Evolutionary conservation across 805 yeast genomes (phyloP), one percentile per base, ranked within the genome.

Genomic region (Candida koratica): DNA sequence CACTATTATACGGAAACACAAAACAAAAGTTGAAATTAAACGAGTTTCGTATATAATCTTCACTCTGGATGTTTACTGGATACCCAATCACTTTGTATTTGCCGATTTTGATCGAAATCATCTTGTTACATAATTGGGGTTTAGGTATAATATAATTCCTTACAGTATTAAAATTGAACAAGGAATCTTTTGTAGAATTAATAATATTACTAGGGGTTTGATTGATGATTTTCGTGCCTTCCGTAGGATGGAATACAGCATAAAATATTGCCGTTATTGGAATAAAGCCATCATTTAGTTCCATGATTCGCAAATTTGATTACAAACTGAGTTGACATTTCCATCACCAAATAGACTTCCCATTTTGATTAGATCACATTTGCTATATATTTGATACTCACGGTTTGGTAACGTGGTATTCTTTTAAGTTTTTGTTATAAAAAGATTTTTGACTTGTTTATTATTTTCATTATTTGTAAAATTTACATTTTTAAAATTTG

Each of bases 131-230:
- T 16, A 93, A 67, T 31, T 82, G 86, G 0, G 96, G 89, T 52
- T 93, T 93, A 1, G 99, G 99, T 17, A 93, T 90, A 30, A 93
- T 76, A 55, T 85, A 93, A 65, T 87, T 90, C 53, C 86, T 86
- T 28, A 93, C 79, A 1, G 84, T 70, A 53, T 87, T 94, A 56
- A 94, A 93, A 48, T 84, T 81, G 51, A 86, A 81, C 38, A 79
- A 32, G 4, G 45, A 28, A 4, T 18, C 19, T 31, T 47, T 33
- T 35, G 50, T 24, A 55, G 60, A 5, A 69, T 69, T 5, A 17
- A 80, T 75, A 4, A 84, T 68, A 5, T 87, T 85, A 25, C 79
- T 77, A 2, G 98, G 98, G 0, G 87, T 94, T 55, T 93, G 96
- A 50, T 84, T 84, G 4, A 84, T 73, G 5, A 90, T 89, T 59